Percentiles rank a stretch among this genome's conserved stretches.
Evolutionary conservation across 192 early-diverging fungal species (phyloP).

Genomic region (Entomortierella lignicola): DNA sequence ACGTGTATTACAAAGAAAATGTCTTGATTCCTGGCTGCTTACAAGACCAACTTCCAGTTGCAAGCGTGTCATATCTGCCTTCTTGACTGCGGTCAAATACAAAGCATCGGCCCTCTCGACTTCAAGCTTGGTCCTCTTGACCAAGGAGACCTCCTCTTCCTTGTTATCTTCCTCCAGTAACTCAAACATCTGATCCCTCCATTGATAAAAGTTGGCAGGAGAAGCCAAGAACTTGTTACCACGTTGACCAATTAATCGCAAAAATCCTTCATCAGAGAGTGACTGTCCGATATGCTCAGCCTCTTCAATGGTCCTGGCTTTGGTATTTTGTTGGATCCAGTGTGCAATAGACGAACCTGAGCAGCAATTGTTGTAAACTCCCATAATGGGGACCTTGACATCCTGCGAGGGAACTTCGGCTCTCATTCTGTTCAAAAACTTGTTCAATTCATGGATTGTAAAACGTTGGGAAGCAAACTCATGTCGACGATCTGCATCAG

Average conservation of each 20-base stretch:
- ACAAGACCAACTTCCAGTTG: slow-evolving; percentile 76
- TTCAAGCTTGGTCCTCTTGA: slow-evolving; percentile 59
- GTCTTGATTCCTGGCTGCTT: slow-evolving; percentile 11
- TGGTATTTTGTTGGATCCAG: slow-evolving; percentile 80
- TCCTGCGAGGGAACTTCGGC: slow-evolving; percentile 70
- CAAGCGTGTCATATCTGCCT: slow-evolving; percentile 72
- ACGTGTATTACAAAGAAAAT: not conserved
- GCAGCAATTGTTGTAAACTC: slow-evolving; percentile 70
- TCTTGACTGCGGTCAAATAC: slow-evolving; percentile 72
- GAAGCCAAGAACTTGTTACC: slow-evolving; percentile 76
- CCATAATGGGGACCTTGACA: slow-evolving; percentile 76
- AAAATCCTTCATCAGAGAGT: slow-evolving; percentile 68
- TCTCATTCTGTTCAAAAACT: slow-evolving; percentile 71
- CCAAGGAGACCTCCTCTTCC: slow-evolving; percentile 36
- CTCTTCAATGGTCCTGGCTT: slow-evolving; percentile 67
- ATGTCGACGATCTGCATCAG: slow-evolving; percentile 24
- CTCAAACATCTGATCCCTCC: slow-evolving; percentile 69
- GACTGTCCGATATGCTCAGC: slow-evolving; percentile 79
- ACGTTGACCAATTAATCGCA: slow-evolving; percentile 75
- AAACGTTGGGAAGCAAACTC: slow-evolving; percentile 69
- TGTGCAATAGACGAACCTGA: slow-evolving; percentile 74
- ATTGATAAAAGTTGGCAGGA: slow-evolving; percentile 76
- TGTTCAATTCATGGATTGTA: slow-evolving; percentile 70
- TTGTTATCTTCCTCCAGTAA: slow-evolving; percentile 57
- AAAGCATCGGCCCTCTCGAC: slow-evolving; percentile 75